These are phyloP conservation scores for Lachnellula willkommii DNA, from an alignment of 2,329 filamentous ascomycete genomes.

Conservation along the genomic window DNA sequence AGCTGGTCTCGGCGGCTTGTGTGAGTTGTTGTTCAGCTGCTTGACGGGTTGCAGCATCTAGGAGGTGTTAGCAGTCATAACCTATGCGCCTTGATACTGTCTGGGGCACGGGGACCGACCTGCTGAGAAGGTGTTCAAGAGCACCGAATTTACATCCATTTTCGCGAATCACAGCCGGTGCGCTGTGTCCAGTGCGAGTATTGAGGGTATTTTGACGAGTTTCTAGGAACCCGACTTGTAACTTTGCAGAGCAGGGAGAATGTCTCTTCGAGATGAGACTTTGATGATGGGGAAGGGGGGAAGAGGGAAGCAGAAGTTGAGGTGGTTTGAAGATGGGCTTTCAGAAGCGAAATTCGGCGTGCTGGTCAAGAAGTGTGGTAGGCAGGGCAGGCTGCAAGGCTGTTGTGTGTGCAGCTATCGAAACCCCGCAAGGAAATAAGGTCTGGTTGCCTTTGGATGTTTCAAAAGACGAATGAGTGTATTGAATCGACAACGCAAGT, in stretches of 20 bases:
- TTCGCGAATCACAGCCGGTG: conserved; percentile 37
- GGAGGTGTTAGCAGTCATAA: conserved; percentile 31
- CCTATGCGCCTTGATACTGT: neutral
- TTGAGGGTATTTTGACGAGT: conserved; percentile 3
- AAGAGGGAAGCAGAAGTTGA: conserved; percentile 5
- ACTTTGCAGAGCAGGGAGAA: conserved; percentile 1
- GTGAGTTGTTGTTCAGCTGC: conserved; percentile 90
- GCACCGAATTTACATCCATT: conserved; percentile 97
- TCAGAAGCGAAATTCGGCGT: conserved; percentile 22
- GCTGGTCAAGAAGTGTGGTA: conserved; percentile 1
- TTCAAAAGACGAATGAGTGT: conserved; percentile 17
- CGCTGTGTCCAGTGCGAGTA: conserved; percentile 17
- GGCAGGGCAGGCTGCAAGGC: conserved; percentile 16
- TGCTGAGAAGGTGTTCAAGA: conserved; percentile 91
- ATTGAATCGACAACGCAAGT: conserved; percentile 15
- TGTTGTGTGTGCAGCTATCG: conserved; percentile 13
- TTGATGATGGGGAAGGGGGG: conserved; percentile 6
- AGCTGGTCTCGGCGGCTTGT: conserved; percentile 90
- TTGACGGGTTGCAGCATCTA: conserved; percentile 85
- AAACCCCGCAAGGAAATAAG: conserved; percentile 14
- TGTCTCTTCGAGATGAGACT: conserved; percentile 15
- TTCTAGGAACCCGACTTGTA: conserved; percentile 8
- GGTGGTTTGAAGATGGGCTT: conserved; percentile 17
- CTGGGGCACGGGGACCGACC: conserved; percentile 52
- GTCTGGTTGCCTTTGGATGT: conserved; percentile 11